phyloP scores from a whole-genome alignment of 106 monocot genomes.

The Acorus calamus region DNA sequence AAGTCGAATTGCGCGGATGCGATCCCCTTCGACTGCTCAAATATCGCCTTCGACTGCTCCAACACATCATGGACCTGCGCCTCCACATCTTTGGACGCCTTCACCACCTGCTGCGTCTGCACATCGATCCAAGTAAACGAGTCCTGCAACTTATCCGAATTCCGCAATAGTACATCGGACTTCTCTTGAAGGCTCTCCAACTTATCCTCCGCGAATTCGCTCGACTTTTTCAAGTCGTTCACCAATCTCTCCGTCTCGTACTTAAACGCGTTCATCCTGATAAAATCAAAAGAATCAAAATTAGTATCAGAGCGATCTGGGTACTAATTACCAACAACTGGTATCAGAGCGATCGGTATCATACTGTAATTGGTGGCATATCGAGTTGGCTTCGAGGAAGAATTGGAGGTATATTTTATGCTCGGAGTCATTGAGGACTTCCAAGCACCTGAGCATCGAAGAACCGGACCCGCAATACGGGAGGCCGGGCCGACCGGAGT shows the following conservation, averaged over 20 bases:
- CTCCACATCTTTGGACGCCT: constrained; percentile 41
- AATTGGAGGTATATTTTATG: constrained; percentile 61
- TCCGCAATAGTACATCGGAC: constrained; percentile 43
- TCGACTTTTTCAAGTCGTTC: constrained; percentile 51
- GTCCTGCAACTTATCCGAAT: constrained; percentile 38
- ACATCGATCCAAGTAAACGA: constrained; percentile 43
- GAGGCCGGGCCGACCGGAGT: constrained; percentile 45
- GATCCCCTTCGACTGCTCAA: constrained; percentile 54
- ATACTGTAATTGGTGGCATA: constrained; percentile 88
- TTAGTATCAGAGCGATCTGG: background rate
- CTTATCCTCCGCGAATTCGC: constrained; percentile 43
- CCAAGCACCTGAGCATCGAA: constrained; percentile 50
- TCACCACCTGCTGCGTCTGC: constrained; percentile 27
- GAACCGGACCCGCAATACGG: constrained; percentile 32
- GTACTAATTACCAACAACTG: background rate
- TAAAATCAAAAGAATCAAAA: background rate
- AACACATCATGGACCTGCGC: constrained; percentile 40
- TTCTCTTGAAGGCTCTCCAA: constrained; percentile 42
- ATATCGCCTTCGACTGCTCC: constrained; percentile 42
- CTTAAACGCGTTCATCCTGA: constrained; percentile 70
- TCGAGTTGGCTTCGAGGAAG: constrained; percentile 65
- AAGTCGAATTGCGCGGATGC: constrained; percentile 40
- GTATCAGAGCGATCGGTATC: background rate
- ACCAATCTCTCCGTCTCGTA: constrained; percentile 60
- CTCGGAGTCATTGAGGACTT: constrained; percentile 57